Base-by-base conservation (phyloP, 441 rosid genomes). In the Populus hybrid region DNA sequence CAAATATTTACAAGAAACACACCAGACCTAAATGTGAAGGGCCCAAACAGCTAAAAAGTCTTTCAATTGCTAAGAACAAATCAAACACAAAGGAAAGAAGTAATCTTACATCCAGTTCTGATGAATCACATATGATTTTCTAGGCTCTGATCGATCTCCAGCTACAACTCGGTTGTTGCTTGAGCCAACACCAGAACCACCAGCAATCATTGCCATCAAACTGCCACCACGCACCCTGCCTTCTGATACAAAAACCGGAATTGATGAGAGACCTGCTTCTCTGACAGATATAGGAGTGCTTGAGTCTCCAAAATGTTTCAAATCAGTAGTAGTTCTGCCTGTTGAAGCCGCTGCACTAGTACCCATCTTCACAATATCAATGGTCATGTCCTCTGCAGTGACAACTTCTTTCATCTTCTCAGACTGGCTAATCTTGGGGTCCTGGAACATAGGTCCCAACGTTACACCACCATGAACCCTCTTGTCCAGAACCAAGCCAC, bases 191-290 rank as follows among this genome's bases (percentile, higher is more conserved):
- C 85, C 84, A 36, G 83, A 83, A 85, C 91, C 86, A 61, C 73
- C 89, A n/a, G 85, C 77, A 79, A 96, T 89, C 87, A 93, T 87
- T 77, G 95, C 93, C 88, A 95, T 87, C 86, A 96, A 88, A 84
- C 97, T 88, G 78, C 98, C 99, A 76, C 99, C 99, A 77, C 90
- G 98, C 40, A 96, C 99, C 87, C 99, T 87, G 79, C 98, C 99
- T 89, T 96, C 99, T 8, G 98, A 90, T 70, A 84, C 88, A 74
- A 79, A 75, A 18, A 77, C 88, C 20, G 91, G 21, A 10, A 73
- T 26, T 8, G 89, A 36, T 57, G 83, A 70, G 66, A 38, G 8
- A 26, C 70, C 84, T 46, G 78, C 80, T 77, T 84, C 88, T 36
- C 70, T 77, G 32, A 65, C 78, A 61, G 84, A 73, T 50, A 34